Evolutionary conservation across 805 yeast species (phyloP), one percentile per base, ranked within the genome.

Genomic region (Debaryomyces prosopidis): DNA sequence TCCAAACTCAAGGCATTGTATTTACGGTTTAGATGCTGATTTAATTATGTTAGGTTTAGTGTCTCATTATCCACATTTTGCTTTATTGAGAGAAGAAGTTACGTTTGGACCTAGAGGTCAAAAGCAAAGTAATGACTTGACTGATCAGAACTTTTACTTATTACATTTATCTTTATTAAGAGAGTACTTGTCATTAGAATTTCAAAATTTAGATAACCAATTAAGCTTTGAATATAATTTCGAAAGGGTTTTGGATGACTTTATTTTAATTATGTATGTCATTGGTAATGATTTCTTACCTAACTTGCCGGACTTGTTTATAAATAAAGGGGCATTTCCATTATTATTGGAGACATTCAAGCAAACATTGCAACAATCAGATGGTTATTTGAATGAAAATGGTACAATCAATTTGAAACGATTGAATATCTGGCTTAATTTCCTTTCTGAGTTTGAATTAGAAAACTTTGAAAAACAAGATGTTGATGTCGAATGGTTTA

Each of bases 201-300:
- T 92, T 59, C 70, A 72, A 48, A 89, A 84, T 39, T 73, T 90
- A 52, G 80, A 81, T 37, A 85, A 80, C 50, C 75, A 77, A 41
- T 55, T 89, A 40, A 60, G 79, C 17, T 89, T 89, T 55, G 80
- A 72, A 32, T 92, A 86, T 58, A 82, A 87, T 66, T 91, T 94
- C 64, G 99, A 94, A 66, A 77, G 91, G 51, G 77, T 90, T 19
- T 68, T 94, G 52, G 99, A 94, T 67, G 99, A 94, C 65, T 89
- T 92, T 54, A 88, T 94, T 51, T 74, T 94, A 49, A 85, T 92
- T 57, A 81, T 89, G 85, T 91, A 89, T 60, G 96, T 94, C 49
- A 89, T 94, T 56, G 99, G 99, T 58, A 94, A 94, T 62, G 99
- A 94, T 77, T 94, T 94, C 82, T 77, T 94, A 60, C 99, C 99